Conservation (phyloP, 2,329 filamentous ascomycete species). For the Fusarium duplospermum region DNA sequence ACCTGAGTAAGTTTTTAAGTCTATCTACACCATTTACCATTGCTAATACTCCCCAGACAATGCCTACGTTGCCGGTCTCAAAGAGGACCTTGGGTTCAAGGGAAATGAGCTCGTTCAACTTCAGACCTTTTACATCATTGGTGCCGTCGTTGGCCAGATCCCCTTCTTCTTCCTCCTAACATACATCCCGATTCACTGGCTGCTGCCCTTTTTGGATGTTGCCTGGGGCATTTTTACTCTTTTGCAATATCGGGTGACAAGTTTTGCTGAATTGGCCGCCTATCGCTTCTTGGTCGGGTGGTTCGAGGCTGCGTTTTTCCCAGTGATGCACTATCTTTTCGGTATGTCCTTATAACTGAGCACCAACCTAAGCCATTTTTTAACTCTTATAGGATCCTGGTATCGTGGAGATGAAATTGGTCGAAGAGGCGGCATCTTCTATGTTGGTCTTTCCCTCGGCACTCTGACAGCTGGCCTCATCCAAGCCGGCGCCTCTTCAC, state of each 20-base stretch:
- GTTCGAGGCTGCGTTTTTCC: slow-evolving; percentile 60
- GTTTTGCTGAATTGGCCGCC: slow-evolving; percentile 62
- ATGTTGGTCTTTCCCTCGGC: slow-evolving; percentile 62
- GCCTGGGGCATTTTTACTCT: slow-evolving; percentile 68
- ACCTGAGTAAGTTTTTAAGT: slow-evolving; percentile 27
- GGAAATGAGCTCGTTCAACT: slow-evolving; percentile 67
- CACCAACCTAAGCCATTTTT: too few relatives aligned
- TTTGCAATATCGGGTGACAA: slow-evolving; percentile 62
- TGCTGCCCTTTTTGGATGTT: slow-evolving; percentile 63
- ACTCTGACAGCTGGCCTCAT: slow-evolving; percentile 65
- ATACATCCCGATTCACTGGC: slow-evolving; percentile 58
- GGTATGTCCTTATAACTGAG: not conserved
- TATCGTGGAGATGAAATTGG: slow-evolving; percentile 61
- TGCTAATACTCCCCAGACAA: slow-evolving; percentile 53
- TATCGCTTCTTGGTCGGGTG: slow-evolving; percentile 66
- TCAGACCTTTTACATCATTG: slow-evolving; percentile 61
- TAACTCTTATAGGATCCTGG: slow-evolving; percentile 55
- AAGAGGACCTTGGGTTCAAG: slow-evolving; percentile 62
- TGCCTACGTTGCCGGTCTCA: slow-evolving; percentile 66
- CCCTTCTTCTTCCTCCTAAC: slow-evolving; percentile 65
- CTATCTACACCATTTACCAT: not conserved
- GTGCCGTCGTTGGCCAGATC: slow-evolving; percentile 62
- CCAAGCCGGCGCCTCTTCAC: slow-evolving; percentile 54
- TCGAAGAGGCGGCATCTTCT: slow-evolving; percentile 62
- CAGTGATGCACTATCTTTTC: slow-evolving; percentile 53